Evolutionary conservation across 495 filamentous ascomycete genomes (phyloP).

Genomic region (Trichodelitschia bisporula): DNA sequence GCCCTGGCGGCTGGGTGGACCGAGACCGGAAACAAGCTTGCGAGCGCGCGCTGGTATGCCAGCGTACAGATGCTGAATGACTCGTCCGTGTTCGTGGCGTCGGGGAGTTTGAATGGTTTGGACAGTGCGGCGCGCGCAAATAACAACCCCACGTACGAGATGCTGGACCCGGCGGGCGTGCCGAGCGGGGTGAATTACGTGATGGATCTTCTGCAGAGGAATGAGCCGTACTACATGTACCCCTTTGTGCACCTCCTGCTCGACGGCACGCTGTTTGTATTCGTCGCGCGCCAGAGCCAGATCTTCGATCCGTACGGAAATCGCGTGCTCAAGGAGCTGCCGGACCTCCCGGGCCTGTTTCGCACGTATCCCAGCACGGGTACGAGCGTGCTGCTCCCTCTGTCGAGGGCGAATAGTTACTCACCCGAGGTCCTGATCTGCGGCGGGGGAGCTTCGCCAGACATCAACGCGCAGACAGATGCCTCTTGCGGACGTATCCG

Average conservation of each 20-base stretch:
- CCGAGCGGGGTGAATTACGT: constrained; percentile 19
- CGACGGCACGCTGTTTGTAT: constrained; percentile 31
- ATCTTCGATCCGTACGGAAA: constrained; percentile 24
- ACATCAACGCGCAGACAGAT: constrained; percentile 32
- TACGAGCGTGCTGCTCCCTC: constrained; percentile 30
- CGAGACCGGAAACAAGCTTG: constrained; percentile 30
- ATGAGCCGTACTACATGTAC: constrained; percentile 43
- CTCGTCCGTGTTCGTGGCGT: constrained; percentile 31
- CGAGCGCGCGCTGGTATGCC: constrained; percentile 32
- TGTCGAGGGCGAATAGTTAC: constrained; percentile 26
- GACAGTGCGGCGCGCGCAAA: constrained; percentile 28
- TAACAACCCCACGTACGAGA: constrained; percentile 41
- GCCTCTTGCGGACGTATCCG: constrained; percentile 32
- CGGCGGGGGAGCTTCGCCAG: constrained; percentile 38
- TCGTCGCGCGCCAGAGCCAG: constrained; percentile 28
- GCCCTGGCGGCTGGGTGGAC: constrained; percentile 26
- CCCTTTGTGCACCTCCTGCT: constrained; percentile 34
- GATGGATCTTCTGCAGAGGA: constrained; percentile 27
- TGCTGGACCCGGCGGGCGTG: constrained; percentile 21
- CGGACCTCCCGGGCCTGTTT: constrained; percentile 33
- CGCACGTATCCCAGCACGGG: constrained; percentile 42
- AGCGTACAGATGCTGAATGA: constrained; percentile 32
- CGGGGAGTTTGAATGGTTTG: constrained; percentile 33
- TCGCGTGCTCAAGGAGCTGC: constrained; percentile 18
- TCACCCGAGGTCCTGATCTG: constrained; percentile 30